Evolutionary conservation across 2,329 filamentous ascomycete genomes (phyloP).

Genomic region (Aspergillus versicolor): DNA sequence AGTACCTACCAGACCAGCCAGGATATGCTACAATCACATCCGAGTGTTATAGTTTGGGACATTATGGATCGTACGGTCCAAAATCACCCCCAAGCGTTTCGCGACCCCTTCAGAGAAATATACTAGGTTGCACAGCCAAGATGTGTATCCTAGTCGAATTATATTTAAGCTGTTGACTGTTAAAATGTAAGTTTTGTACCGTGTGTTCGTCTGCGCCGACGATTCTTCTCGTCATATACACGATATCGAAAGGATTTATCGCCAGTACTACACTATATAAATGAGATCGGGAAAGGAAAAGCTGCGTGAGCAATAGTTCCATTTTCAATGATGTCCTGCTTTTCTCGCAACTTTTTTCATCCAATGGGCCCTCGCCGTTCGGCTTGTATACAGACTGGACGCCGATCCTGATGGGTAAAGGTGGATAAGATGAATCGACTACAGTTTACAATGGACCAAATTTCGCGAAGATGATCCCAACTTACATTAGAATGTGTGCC

Average conservation of each 20-base stretch:
- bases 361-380: not conserved
- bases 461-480: not conserved
- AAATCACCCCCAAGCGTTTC: not conserved
- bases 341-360: not conserved
- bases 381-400: not conserved
- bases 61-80: not conserved
- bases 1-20: not conserved
- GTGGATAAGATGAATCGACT: not conserved
- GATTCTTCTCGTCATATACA: not conserved
- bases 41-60: too few species aligned
- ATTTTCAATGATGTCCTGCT: not conserved
- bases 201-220: not conserved
- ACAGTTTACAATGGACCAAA: not conserved
- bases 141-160: not conserved
- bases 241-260: not conserved
- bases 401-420: not conserved
- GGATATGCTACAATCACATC: not conserved
- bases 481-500: not conserved
- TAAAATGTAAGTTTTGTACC: not conserved
- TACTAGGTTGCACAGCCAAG: not conserved
- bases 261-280: not conserved
- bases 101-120: not conserved
- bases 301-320: not conserved
- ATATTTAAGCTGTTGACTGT: not conserved
- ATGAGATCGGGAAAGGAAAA: slow-evolving; percentile 6